These are phyloP conservation scores for Immersiella caudata DNA, from an alignment of 495 filamentous ascomycete genomes.

Conservation along the genomic window DNA sequence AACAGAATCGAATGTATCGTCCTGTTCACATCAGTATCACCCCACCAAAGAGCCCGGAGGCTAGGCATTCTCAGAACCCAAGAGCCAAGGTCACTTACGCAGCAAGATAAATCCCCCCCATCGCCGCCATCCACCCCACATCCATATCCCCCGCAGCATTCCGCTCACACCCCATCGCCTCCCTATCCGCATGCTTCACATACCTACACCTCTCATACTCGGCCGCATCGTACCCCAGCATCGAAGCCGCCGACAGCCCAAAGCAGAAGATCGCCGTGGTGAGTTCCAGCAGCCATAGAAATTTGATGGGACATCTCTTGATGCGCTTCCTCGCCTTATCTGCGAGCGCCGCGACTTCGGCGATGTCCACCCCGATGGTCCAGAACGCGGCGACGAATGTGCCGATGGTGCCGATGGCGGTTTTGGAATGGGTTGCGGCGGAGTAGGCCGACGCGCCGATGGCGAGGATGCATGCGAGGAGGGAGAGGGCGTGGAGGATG, in stretches of 20 bases:
- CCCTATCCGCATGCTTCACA: not conserved
- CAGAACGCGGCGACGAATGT: conserved; percentile 4
- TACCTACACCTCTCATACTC: conserved; percentile 11
- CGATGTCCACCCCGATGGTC: conserved; percentile 8
- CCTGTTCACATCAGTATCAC: not conserved
- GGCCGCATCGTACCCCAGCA: conserved; percentile 1
- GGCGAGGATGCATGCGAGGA: conserved; percentile 8
- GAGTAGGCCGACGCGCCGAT: conserved; percentile 1
- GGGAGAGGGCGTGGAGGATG: conserved; percentile 2
- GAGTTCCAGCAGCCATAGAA: conserved; percentile 1
- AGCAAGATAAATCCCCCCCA: conserved; percentile 7
- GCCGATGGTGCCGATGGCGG: conserved; percentile 5
- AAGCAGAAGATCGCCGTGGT: conserved; percentile 5
- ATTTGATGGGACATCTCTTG: not conserved
- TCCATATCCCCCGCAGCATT: not conserved
- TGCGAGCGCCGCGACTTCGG: conserved; percentile 2
- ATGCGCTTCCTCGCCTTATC: conserved; percentile 5
- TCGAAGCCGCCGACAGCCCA: conserved; percentile 1
- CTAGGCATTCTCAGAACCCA: not conserved
- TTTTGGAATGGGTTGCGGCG: not conserved
- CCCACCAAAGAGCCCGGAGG: no score
- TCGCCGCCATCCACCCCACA: not conserved
- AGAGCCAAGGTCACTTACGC: conserved; percentile 4
- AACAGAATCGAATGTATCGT: conserved; percentile 7
- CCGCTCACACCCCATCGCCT: conserved; percentile 1